Conservation (phyloP, 2,329 filamentous ascomycete genomes). For the Elsinoe perseae region DNA sequence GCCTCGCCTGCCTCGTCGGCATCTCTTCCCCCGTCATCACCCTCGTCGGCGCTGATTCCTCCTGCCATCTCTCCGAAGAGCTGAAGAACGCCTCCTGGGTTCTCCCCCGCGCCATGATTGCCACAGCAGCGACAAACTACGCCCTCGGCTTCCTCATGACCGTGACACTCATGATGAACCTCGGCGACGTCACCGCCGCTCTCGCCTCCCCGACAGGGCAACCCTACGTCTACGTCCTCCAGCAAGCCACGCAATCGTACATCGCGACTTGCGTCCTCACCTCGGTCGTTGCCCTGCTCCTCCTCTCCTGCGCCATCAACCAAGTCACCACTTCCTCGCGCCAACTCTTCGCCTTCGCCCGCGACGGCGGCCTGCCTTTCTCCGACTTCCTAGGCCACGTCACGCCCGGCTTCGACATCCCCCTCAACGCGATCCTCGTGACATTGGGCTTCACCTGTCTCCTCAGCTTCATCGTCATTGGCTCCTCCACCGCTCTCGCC, state of each 20-base stretch:
- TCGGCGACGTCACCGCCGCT: conserved; percentile 23
- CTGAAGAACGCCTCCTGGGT: conserved; percentile 25
- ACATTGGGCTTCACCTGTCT: conserved; percentile 20
- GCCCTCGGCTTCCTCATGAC: conserved; percentile 25
- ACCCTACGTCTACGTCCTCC: conserved; percentile 24
- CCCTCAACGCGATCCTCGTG: conserved; percentile 26
- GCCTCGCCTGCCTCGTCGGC: conserved; percentile 17
- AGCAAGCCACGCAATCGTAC: conserved; percentile 22
- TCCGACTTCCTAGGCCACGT: conserved; percentile 22
- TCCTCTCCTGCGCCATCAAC: conserved; percentile 23
- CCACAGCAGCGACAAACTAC: conserved; percentile 28
- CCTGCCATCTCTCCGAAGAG: conserved; percentile 28
- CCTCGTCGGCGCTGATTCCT: conserved; percentile 33
- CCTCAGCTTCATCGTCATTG: conserved; percentile 21
- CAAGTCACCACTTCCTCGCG: conserved; percentile 19
- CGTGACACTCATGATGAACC: conserved; percentile 26
- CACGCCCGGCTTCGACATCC: conserved; percentile 25
- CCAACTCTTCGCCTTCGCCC: conserved; percentile 26
- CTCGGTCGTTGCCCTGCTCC: conserved; percentile 22
- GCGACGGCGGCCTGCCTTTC: conserved; percentile 27
- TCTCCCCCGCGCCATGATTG: conserved; percentile 28
- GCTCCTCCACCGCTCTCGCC: conserved; percentile 21
- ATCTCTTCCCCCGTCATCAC: conserved; percentile 29
- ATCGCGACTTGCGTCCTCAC: conserved; percentile 23
- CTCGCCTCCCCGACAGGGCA: conserved; percentile 22